Conservation (phyloP, 345 rosid genomes). For the Syzygium jambos region DNA sequence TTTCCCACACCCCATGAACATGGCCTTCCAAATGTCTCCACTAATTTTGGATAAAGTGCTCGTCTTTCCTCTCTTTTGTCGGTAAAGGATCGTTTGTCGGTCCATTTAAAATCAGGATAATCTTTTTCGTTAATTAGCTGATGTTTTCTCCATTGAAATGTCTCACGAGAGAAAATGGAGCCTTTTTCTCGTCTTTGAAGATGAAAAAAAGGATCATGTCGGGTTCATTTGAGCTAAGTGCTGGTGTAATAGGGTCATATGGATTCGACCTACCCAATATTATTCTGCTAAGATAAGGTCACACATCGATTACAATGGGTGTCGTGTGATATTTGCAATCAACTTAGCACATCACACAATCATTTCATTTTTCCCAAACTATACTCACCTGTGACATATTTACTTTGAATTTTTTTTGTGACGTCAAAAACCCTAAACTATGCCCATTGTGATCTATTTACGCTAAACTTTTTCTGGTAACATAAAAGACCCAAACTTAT, state of each 20-base stretch:
- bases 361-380: background rate
- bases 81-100: background rate
- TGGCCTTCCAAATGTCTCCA: background rate
- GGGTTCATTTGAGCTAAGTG: background rate
- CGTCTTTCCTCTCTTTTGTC: background rate
- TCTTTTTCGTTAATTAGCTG: background rate
- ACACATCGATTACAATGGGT: background rate
- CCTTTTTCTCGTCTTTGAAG: background rate
- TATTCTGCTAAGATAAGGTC: background rate
- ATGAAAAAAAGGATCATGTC: no score
- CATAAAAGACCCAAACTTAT: no score
- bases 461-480: no score
- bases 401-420: no score
- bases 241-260: rapidly evolving
- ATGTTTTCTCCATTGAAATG: background rate
- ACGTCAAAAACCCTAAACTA: no score
- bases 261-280: rapidly evolving
- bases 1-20: background rate
- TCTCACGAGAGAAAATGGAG: background rate
- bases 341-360: background rate
- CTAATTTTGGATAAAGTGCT: background rate
- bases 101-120: background rate
- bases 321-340: no score
- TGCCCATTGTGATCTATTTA: no score
- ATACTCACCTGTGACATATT: no score